Percentiles rank a stretch among this genome's conserved stretches.
Conservation (phyloP, 2,329 filamentous ascomycete genomes). For the Raffaelea albimanens region DNA sequence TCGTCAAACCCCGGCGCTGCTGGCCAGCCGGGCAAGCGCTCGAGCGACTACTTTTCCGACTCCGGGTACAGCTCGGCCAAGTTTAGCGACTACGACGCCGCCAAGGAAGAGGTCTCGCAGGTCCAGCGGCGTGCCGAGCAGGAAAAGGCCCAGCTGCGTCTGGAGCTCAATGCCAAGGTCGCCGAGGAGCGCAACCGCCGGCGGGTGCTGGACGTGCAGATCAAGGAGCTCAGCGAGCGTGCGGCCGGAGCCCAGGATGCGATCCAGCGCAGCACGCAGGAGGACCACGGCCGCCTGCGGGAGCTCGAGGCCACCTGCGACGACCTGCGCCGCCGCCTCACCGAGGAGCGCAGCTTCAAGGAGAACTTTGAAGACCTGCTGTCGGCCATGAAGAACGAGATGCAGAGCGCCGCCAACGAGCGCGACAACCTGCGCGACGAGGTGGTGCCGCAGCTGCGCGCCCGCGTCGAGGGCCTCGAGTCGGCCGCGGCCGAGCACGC, state of each 20-base stretch:
- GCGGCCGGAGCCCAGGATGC: slow-evolving; percentile 35
- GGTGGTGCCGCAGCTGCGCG: slow-evolving; percentile 68
- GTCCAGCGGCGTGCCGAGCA: slow-evolving; percentile 79
- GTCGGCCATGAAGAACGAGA: slow-evolving; percentile 70
- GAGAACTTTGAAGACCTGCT: slow-evolving; percentile 91
- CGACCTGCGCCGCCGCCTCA: slow-evolving; percentile 69
- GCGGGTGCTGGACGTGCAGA: slow-evolving; percentile 70
- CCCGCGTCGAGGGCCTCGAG: slow-evolving; percentile 71
- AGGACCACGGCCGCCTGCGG: slow-evolving; percentile 45
- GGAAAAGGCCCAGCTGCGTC: slow-evolving; percentile 76
- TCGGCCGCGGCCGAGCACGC: slow-evolving; percentile 62
- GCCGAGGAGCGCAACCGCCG: slow-evolving; percentile 76
- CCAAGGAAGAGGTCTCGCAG: slow-evolving; percentile 67
- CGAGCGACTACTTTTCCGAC: slow-evolving; percentile 97
- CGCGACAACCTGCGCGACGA: slow-evolving; percentile 87
- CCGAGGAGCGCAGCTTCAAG: slow-evolving; percentile 79
- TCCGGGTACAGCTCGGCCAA: slow-evolving; percentile 82
- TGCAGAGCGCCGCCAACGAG: slow-evolving; percentile 76
- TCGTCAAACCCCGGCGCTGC: too few relatives aligned
- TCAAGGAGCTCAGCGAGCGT: slow-evolving; percentile 71
- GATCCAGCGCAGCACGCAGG: slow-evolving; percentile 14
- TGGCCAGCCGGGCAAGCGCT: slow-evolving; percentile 55
- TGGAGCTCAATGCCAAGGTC: slow-evolving; percentile 76
- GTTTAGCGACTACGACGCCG: slow-evolving; percentile 57
- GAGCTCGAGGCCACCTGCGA: slow-evolving; percentile 76